Evolutionary conservation across 441 rosid genomes (phyloP).

Genomic region (Daphne laureola): DNA sequence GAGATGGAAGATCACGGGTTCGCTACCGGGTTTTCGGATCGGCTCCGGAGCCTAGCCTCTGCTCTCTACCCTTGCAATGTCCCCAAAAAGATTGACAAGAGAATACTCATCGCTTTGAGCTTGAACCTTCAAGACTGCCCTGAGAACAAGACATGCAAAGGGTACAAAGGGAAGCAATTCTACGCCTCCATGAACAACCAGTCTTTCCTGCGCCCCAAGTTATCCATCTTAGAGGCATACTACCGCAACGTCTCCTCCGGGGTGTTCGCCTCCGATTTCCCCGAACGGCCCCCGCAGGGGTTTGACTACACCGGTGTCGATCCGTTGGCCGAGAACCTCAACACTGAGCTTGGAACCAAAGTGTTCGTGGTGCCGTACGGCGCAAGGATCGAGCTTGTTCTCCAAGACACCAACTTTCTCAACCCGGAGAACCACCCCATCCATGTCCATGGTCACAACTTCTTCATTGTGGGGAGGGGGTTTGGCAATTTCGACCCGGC

Average conservation of each 20-base stretch:
- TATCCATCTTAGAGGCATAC: slow-evolving; percentile 43
- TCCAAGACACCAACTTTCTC: slow-evolving; percentile 59
- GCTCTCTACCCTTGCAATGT: slow-evolving; percentile 45
- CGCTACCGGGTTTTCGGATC: slow-evolving; percentile 32
- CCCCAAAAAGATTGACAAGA: slow-evolving; percentile 35
- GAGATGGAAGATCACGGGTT: background rate
- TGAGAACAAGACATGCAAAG: slow-evolving; percentile 58
- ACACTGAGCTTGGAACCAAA: slow-evolving; percentile 27
- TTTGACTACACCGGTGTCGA: slow-evolving; percentile 57
- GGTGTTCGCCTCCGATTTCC: slow-evolving; percentile 47
- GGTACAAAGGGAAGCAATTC: slow-evolving; percentile 52
- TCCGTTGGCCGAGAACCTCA: background rate
- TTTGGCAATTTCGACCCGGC: slow-evolving; percentile 49
- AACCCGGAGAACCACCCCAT: slow-evolving; percentile 69
- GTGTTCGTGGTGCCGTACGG: slow-evolving; percentile 43
- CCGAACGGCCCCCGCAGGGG: slow-evolving; percentile 31
- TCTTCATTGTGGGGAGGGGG: slow-evolving; percentile 60
- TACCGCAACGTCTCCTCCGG: slow-evolving; percentile 30
- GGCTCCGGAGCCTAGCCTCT: slow-evolving; percentile 39
- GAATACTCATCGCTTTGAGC: slow-evolving; percentile 44
- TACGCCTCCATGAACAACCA: slow-evolving; percentile 52
- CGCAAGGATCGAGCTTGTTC: slow-evolving; percentile 49
- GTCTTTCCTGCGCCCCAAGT: slow-evolving; percentile 42
- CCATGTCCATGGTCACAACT: slow-evolving; percentile 59
- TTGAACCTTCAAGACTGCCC: slow-evolving; percentile 44